These are phyloP conservation scores for Aspergillus coremiiformis DNA, from an alignment of 495 filamentous ascomycete species.

Conservation along the genomic window DNA sequence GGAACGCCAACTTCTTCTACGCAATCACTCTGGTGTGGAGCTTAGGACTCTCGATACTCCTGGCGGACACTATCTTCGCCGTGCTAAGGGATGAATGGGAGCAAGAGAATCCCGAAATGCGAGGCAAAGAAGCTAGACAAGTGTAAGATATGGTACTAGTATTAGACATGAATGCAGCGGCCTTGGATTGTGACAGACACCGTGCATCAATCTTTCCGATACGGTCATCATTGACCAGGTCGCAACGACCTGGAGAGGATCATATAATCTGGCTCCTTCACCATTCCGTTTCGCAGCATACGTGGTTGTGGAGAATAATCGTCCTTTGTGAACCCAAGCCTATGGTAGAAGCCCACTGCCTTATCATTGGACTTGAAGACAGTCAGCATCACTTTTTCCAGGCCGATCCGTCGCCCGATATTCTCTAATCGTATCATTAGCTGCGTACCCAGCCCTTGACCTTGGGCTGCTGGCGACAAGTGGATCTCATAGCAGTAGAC, in stretches of 20 bases:
- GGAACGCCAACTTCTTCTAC: constrained; percentile 99
- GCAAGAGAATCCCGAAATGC: constrained; percentile 80
- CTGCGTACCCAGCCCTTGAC: constrained; percentile 33
- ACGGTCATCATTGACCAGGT: background rate
- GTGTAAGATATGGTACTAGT: constrained; percentile 45
- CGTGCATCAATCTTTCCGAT: background rate
- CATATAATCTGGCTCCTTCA: constrained; percentile 57
- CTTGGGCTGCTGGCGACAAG: constrained; percentile 47
- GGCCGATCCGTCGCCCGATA: constrained; percentile 33
- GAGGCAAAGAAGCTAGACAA: constrained; percentile 76
- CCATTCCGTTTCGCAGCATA: constrained; percentile 55
- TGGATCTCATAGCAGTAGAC: constrained; percentile 90
- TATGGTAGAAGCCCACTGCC: constrained; percentile 59
- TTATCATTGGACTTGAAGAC: constrained; percentile 61
- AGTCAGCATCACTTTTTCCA: constrained; percentile 79
- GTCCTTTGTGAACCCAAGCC: constrained; percentile 60
- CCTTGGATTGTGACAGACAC: background rate
- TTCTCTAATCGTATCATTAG: constrained; percentile 38
- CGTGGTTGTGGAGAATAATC: constrained; percentile 57
- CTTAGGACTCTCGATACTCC: constrained; percentile 69
- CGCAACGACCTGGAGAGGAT: constrained; percentile 53
- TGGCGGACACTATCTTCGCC: constrained; percentile 80
- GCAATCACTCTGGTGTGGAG: constrained; percentile 98
- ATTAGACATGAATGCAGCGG: background rate
- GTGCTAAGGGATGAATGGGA: constrained; percentile 92